phyloP scores from a whole-genome alignment of 805 yeast species.

The Teunomyces stri region DNA sequence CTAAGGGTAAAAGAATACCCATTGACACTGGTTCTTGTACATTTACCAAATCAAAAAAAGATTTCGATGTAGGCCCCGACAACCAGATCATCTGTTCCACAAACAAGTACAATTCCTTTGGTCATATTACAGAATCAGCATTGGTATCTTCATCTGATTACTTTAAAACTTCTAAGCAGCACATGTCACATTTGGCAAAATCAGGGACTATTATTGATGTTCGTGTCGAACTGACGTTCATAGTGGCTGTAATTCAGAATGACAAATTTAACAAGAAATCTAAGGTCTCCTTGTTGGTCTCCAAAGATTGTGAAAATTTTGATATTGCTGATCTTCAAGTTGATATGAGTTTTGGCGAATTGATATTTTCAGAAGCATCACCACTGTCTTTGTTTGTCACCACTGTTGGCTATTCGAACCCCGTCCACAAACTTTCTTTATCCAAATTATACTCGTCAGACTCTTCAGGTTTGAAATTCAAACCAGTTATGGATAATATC shows the following conservation, averaged over 20 bases:
- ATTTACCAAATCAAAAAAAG: slow-evolving; percentile 29
- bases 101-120: slow-evolving; percentile 37
- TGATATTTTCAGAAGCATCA: slow-evolving; percentile 37
- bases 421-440: slow-evolving; percentile 9
- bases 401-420: slow-evolving; percentile 20
- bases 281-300: slow-evolving; percentile 39
- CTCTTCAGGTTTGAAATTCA: slow-evolving; percentile 55
- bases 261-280: slow-evolving; percentile 44
- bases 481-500: slow-evolving; percentile 41
- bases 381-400: slow-evolving; percentile 34
- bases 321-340: slow-evolving; percentile 38
- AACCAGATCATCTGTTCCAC: slow-evolving; percentile 32
- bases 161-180: slow-evolving; percentile 32
- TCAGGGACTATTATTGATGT: slow-evolving; percentile 32
- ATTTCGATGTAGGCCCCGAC: slow-evolving; percentile 17
- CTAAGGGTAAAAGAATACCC: slow-evolving; percentile 31
- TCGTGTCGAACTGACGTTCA: slow-evolving; percentile 38
- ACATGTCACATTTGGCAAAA: slow-evolving; percentile 24
- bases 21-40: slow-evolving; percentile 26
- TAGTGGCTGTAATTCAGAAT: slow-evolving; percentile 37
- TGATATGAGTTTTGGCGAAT: slow-evolving; percentile 34
- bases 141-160: slow-evolving; percentile 44
- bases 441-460: slow-evolving; percentile 51
- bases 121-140: slow-evolving; percentile 35
- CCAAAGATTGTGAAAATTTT: slow-evolving; percentile 46